Base-by-base conservation (phyloP, 2,329 filamentous ascomycete species). In the Trichoderma sp. region DNA sequence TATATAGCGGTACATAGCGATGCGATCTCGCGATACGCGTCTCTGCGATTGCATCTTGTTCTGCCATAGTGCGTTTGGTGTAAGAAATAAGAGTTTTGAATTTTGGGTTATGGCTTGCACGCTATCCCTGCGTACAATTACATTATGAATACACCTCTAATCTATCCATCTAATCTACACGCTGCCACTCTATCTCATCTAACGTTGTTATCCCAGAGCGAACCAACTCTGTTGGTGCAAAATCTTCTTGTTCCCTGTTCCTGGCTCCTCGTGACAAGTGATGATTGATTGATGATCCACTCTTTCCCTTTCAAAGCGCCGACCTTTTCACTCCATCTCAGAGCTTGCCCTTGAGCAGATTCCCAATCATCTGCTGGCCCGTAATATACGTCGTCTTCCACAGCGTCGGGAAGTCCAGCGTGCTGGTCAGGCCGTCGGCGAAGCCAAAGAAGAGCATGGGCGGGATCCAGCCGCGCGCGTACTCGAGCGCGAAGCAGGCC, bases 401-500 rank as follows among this genome's bases (percentile, higher is more conserved):
- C 76, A 97, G 80, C 1, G 93, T 97, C n/a, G 87, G 88, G 77
- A 96, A 87, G 80, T 97, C 94, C 73, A 97, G 83, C 5, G 93
- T 97, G 80, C 90, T 94, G 67, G 85, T 88, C 70, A 97, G 85
- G 58, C 88, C 89, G 80, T 97, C 94, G 72, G 93, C 92, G 79
- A 91, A 95, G 70, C 94, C 94, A 79, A 97, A 97, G 79, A 92
- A 91, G 63, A 97, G 84, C 94, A 97, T 97, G 69, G 92, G 92
- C 58, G 94, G 94, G 80, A 97, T 96, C 92, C 93, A 97, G 72
- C 94, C 93, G 73, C 91, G 85, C 58, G 92, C 92, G 80, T 94
- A 92, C 85, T 95, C 92, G 74, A 96, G 85, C 65, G 92, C 92
- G 81, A 93, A 94, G 84, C 91, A 94, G 70, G 82, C 83, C 69